A percentile compares a stretch with the other conserved stretches of the same genome.
Evolutionary conservation across 2,329 filamentous ascomycete genomes (phyloP).

Genomic region (Fusarium sp.): DNA sequence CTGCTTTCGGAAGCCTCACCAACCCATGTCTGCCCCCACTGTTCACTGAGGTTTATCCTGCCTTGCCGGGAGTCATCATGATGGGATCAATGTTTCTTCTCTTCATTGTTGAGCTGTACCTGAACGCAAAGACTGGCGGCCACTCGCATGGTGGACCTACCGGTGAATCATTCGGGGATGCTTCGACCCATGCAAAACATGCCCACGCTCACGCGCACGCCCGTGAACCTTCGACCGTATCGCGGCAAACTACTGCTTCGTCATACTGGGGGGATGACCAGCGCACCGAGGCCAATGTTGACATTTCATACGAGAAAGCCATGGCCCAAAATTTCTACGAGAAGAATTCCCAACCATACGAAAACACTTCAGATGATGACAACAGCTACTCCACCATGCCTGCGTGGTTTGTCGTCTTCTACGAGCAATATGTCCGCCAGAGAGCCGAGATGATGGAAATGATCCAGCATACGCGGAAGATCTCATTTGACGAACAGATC

Average conservation of each 20-base stretch:
- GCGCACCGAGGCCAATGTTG: slow-evolving; percentile 6
- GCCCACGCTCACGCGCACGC: not conserved
- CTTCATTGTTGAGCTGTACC: slow-evolving; percentile 72
- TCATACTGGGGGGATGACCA: slow-evolving; percentile 4
- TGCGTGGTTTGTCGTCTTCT: slow-evolving; percentile 72
- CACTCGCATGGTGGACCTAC: slow-evolving; percentile 70
- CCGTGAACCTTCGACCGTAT: not conserved
- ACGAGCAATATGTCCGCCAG: slow-evolving; percentile 72
- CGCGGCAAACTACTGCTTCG: not conserved
- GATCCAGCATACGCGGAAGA: slow-evolving; percentile 53
- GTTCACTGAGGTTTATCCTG: slow-evolving; percentile 70
- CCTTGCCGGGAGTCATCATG: slow-evolving; percentile 74
- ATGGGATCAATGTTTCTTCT: slow-evolving; percentile 71
- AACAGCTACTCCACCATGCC: slow-evolving; percentile 60
- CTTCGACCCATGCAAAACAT: not conserved
- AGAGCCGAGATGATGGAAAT: slow-evolving; percentile 69
- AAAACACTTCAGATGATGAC: slow-evolving; percentile 41
- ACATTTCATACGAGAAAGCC: slow-evolving; percentile 55
- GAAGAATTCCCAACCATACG: slow-evolving; percentile 45
- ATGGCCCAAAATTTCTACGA: slow-evolving; percentile 55
- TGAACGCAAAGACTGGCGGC: slow-evolving; percentile 69
- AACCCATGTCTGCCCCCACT: slow-evolving; percentile 70
- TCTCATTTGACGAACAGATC: slow-evolving; percentile 46
- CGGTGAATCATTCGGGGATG: slow-evolving; percentile 46
- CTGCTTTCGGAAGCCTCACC: slow-evolving; percentile 66